Base-by-base conservation (phyloP, 1,139 yeast genomes). In the Suhomyces choctaworum region DNA sequence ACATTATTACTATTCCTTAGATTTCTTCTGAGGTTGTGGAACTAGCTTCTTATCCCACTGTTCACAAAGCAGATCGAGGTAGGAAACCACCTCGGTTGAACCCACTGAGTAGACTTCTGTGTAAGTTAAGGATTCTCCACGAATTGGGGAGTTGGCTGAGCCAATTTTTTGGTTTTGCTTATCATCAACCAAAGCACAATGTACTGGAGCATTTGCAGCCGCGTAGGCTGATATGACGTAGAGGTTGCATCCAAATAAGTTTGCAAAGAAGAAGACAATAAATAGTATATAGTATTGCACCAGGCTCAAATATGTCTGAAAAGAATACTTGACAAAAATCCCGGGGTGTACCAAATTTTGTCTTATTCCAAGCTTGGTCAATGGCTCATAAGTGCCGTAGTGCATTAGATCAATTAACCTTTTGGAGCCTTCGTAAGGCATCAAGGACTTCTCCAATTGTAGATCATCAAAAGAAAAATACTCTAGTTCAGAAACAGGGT, bases 261-360 rank as follows among this genome's bases (percentile, higher is more conserved):
- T 72, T 9, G 96, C 95, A 10, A 89, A 29, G 55, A 88, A 89
- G 56, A 92, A 92, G 6, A 17, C 20, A 53, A 89, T 66, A 29
- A 80, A 44, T 43, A 88, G 55, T 96, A 92, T 89, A 10, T 95
- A 94, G 54, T 80, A 86, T 1, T 95, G 80, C 56, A 89, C 68
- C 7, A 83, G 60, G 52, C 87, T 87, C 56, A 92, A 70, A 45
- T 75, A 83, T 42, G 85, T 78, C 53, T 78, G 80, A 50, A 86
- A 86, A 2, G 95, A 84, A 44, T 83, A 82, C 41, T 95, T 83
- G 21, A 84, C 82, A 60, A 92, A 89, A 20, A 92, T 86, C 11
- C 99, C 99, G 0, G 99, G 99, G 45, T 94, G 97, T 5, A 85
- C 80, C 31, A 92, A 66, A 62, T 85, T 88, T 52, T 85, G 92